These are phyloP conservation scores for Russula foetens DNA, from an alignment of 768 basidiomycete genomes.

Conservation along the genomic window DNA sequence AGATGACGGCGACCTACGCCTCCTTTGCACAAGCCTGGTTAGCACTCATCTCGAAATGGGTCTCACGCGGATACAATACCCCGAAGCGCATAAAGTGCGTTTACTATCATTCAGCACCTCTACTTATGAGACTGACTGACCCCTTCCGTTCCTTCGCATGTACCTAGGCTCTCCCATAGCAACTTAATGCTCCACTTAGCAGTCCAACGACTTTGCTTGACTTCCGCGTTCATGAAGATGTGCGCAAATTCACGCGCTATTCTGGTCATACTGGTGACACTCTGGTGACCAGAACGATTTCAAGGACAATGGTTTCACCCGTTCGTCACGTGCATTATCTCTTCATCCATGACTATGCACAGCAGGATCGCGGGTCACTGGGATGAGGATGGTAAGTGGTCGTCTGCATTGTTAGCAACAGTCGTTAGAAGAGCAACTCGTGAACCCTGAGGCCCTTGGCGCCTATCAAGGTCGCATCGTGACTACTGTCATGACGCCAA, in stretches of 20 bases:
- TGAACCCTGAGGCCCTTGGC: slow-evolving; percentile 86
- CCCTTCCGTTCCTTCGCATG: not conserved
- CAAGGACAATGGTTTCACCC: slow-evolving; percentile 68
- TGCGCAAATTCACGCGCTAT: slow-evolving; percentile 94
- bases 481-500: slow-evolving; percentile 81
- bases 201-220: slow-evolving; percentile 81
- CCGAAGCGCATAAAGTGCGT: slow-evolving; percentile 84
- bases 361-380: slow-evolving; percentile 79
- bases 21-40: too few species aligned
- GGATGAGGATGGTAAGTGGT: slow-evolving; percentile 95
- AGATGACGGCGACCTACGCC: slow-evolving; percentile 50
- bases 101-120: too few species aligned
- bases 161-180: slow-evolving; percentile 78
- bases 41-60: slow-evolving; percentile 85
- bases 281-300: slow-evolving; percentile 96
- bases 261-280: slow-evolving; percentile 92
- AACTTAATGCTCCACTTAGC: slow-evolving; percentile 89
- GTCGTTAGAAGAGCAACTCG: slow-evolving; percentile 75
- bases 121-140: not conserved
- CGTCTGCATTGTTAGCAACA: slow-evolving; percentile 86
- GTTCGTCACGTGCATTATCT: slow-evolving; percentile 88
- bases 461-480: slow-evolving; percentile 92
- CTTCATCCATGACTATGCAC: slow-evolving; percentile 89
- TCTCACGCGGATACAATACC: slow-evolving; percentile 86
- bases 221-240: slow-evolving; percentile 65